Conservation (phyloP, 108 stramenopile genomes). For the Cyclotella distinguenda region DNA sequence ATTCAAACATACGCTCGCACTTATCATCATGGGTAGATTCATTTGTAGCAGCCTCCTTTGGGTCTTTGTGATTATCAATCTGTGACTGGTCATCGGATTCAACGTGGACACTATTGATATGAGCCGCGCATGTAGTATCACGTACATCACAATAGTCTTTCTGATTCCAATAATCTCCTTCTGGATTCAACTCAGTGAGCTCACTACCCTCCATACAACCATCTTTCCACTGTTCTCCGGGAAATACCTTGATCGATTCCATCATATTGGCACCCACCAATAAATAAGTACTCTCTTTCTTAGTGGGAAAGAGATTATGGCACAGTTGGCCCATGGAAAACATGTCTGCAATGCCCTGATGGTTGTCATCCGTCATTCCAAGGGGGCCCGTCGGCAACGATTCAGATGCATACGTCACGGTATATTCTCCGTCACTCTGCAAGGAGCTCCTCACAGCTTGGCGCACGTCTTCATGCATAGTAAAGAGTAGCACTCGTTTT, state of each 20-base stretch:
- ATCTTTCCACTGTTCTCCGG: conserved; percentile 12
- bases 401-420: conserved; percentile 3
- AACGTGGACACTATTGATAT: no score
- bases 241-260: conserved; percentile 10
- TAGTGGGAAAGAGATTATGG: neutral
- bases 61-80: no score
- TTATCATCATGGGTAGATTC: conserved; percentile 11
- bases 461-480: conserved; percentile 14
- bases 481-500: conserved; percentile 6
- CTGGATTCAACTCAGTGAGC: conserved; percentile 2
- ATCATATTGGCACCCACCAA: conserved; percentile 9
- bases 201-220: conserved; percentile 5
- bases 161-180: conserved; percentile 1
- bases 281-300: conserved; percentile 5
- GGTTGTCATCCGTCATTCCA: neutral
- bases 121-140: neutral
- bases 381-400: neutral
- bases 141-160: conserved; percentile 3
- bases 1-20: conserved; percentile 23
- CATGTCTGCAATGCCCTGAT: conserved; percentile 13
- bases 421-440: neutral
- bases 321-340: conserved; percentile 5
- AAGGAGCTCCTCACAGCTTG: neutral
- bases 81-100: no score
- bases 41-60: no score